Percentiles rank a stretch among this genome's conserved stretches.
These are phyloP conservation scores for Trichomonas gallinae DNA, from an alignment of 208 protist species.

Conservation along the genomic window DNA sequence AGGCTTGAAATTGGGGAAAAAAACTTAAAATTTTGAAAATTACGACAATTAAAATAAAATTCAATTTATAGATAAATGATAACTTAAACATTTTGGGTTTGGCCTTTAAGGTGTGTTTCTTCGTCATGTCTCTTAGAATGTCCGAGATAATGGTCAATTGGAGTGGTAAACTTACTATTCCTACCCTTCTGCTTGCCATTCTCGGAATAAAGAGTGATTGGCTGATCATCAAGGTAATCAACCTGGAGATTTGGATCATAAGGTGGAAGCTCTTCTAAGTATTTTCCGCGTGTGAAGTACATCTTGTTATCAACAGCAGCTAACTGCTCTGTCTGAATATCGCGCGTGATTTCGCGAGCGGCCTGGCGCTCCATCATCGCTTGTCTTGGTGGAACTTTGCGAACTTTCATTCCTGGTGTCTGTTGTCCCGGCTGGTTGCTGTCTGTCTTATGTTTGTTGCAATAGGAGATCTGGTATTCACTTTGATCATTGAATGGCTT, in stretches of 20 bases:
- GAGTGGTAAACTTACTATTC: neutral
- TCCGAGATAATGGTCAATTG: neutral
- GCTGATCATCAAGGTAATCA: neutral
- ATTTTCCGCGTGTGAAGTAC: neutral
- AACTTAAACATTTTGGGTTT: neutral
- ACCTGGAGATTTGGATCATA: neutral
- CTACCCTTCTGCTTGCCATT: neutral
- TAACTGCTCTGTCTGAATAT: neutral
- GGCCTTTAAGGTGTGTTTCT: neutral
- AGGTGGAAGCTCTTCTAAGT: neutral
- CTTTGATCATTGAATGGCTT: neutral
- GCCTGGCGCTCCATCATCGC: neutral
- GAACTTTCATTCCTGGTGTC: neutral
- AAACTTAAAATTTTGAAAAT: neutral
- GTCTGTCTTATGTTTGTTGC: neutral
- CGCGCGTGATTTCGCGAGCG: neutral
- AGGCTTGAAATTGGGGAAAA: neutral
- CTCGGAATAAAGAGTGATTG: neutral
- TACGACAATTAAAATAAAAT: neutral
- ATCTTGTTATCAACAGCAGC: neutral
- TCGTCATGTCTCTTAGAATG: neutral
- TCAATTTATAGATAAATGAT: neutral
- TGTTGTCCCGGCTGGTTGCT: neutral
- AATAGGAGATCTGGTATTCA: neutral
- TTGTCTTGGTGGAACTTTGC: neutral